These are phyloP conservation scores for Lactarius hatsudake DNA, from an alignment of 768 basidiomycete genomes.

Conservation along the genomic window DNA sequence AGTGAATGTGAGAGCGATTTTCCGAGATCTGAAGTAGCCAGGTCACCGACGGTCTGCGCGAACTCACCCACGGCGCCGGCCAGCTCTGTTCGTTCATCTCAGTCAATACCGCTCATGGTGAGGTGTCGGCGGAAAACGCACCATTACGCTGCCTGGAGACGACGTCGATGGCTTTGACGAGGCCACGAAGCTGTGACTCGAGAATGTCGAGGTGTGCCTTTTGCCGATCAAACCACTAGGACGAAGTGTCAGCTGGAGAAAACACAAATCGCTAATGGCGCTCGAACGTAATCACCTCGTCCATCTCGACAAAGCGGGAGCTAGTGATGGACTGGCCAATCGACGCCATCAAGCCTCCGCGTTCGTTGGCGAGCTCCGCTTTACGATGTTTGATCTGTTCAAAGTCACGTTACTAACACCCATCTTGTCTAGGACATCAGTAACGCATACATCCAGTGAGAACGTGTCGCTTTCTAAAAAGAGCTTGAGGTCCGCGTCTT, in stretches of 20 bases:
- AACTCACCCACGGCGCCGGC: slow-evolving; percentile 75
- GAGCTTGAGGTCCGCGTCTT: slow-evolving; percentile 82
- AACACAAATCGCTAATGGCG: not conserved
- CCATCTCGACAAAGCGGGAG: slow-evolving; percentile 82
- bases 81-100: slow-evolving; percentile 48
- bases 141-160: slow-evolving; percentile 83
- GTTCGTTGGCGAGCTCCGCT: slow-evolving; percentile 70
- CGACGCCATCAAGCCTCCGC: slow-evolving; percentile 79
- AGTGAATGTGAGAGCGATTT: slow-evolving; percentile 70
- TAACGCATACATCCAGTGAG: slow-evolving; percentile 70
- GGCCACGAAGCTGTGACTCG: slow-evolving; percentile 81
- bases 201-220: slow-evolving; percentile 83
- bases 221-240: slow-evolving; percentile 93
- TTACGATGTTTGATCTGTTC: slow-evolving; percentile 84
- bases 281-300: slow-evolving; percentile 54
- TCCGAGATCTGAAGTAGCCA: slow-evolving; percentile 75
- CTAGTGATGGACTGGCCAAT: slow-evolving; percentile 79
- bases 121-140: slow-evolving; percentile 31
- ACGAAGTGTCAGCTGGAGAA: not conserved
- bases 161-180: slow-evolving; percentile 82
- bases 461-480: slow-evolving; percentile 96
- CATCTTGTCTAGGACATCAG: not conserved
- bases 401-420: slow-evolving; percentile 5
- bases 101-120: not conserved
- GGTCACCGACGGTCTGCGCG: slow-evolving; percentile 61